A percentile compares a stretch with the other conserved stretches of the same genome.
Conservation (phyloP, 2,329 filamentous ascomycete species). For the Alternaria sp. region DNA sequence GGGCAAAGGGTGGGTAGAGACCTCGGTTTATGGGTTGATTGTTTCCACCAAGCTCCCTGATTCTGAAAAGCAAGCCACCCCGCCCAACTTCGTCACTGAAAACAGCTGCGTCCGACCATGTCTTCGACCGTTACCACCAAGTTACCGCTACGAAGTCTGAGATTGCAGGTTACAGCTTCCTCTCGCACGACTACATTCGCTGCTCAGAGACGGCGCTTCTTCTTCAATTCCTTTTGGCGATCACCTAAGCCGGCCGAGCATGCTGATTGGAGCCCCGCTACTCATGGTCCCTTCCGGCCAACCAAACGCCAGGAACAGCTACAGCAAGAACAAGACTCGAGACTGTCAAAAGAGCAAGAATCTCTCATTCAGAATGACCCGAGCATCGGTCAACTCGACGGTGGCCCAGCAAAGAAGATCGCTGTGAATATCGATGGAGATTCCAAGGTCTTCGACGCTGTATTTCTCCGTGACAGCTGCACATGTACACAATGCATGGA, state of each 20-base stretch:
- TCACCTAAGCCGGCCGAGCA: slow-evolving; percentile 26
- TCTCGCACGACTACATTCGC: slow-evolving; percentile 4
- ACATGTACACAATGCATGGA: slow-evolving; percentile 66
- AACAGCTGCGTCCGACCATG: slow-evolving; percentile 34
- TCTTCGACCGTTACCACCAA: slow-evolving; percentile 38
- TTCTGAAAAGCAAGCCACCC: slow-evolving; percentile 30
- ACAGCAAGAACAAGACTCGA: slow-evolving; percentile 26
- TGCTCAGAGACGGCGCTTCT: slow-evolving; percentile 21
- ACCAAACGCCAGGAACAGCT: slow-evolving; percentile 28
- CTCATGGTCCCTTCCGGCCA: slow-evolving; percentile 29
- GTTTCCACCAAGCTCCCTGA: slow-evolving; percentile 26
- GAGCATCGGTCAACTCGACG: slow-evolving; percentile 31
- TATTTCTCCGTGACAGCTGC: slow-evolving; percentile 66
- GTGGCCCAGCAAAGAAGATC: slow-evolving; percentile 39
- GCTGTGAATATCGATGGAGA: slow-evolving; percentile 46
- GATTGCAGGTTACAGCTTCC: background rate
- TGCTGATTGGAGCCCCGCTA: slow-evolving; percentile 32
- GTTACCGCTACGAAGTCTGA: slow-evolving; percentile 8
- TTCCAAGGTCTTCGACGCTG: slow-evolving; percentile 42
- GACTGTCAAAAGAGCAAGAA: slow-evolving; percentile 22
- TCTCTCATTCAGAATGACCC: slow-evolving; percentile 10
- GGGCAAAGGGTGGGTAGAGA: slow-evolving; percentile 25
- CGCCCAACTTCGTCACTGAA: slow-evolving; percentile 15
- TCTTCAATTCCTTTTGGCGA: slow-evolving; percentile 31
- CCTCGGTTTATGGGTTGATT: slow-evolving; percentile 30